Conservation (phyloP, 441 rosid species). For the Erodium moschatum region DNA sequence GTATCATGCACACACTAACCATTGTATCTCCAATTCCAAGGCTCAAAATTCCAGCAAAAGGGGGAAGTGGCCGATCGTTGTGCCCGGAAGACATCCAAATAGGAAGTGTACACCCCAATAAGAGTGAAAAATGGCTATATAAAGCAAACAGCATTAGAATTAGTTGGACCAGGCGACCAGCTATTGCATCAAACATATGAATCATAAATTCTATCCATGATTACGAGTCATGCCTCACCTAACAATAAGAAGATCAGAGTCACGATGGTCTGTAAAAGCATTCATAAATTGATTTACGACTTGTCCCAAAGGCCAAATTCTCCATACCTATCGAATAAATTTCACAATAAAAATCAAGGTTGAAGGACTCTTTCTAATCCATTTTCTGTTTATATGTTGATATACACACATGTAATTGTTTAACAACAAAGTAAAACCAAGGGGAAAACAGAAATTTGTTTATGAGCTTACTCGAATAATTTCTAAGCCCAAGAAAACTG, state of each 20-base stretch:
- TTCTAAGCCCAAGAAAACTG: slow-evolving; percentile 66
- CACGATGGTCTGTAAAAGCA: slow-evolving; percentile 96
- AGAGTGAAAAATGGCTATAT: slow-evolving; percentile 81
- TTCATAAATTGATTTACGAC: slow-evolving; percentile 73
- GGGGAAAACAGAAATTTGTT: neutral
- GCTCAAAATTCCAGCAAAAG: slow-evolving; percentile 91
- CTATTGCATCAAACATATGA: slow-evolving; percentile 9
- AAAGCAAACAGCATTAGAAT: slow-evolving; percentile 9
- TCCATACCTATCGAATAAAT: slow-evolving; percentile 55
- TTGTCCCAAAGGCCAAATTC: slow-evolving; percentile 76
- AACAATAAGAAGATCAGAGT: slow-evolving; percentile 84
- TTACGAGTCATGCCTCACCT: slow-evolving; percentile 34
- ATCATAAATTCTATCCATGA: neutral
- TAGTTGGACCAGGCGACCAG: neutral
- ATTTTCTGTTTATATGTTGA: neutral
- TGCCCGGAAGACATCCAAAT: slow-evolving; percentile 92
- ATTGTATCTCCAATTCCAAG: slow-evolving; percentile 97
- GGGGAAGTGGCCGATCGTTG: slow-evolving; percentile 72
- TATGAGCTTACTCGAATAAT: slow-evolving; percentile 67
- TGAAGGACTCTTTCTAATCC: neutral
- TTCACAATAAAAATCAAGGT: neutral
- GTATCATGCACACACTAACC: slow-evolving; percentile 40
- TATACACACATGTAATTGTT: neutral
- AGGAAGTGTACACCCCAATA: slow-evolving; percentile 96
- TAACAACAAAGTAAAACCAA: slow-evolving; percentile 5